Conservation (phyloP, 2,329 filamentous ascomycete genomes). For the Apiospora koreana region DNA sequence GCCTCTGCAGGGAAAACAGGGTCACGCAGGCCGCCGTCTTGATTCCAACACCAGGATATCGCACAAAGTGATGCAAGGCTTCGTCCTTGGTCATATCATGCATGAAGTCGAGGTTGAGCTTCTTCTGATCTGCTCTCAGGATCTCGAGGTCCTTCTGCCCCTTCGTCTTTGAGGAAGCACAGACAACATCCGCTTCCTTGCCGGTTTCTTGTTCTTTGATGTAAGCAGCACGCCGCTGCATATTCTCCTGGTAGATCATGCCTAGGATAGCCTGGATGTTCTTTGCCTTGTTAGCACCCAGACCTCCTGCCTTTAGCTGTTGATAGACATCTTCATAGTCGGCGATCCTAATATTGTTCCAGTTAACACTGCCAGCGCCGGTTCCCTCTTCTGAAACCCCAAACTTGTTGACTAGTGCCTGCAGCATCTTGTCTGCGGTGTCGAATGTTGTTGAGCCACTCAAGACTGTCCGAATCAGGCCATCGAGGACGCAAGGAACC, state of each 20-base stretch:
- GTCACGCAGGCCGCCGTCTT: conserved; percentile 59
- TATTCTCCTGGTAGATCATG: conserved; percentile 70
- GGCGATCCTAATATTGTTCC: conserved; percentile 67
- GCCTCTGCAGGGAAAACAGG: conserved; percentile 55
- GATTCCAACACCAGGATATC: conserved; percentile 54
- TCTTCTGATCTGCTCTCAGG: conserved; percentile 53
- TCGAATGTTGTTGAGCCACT: conserved; percentile 52
- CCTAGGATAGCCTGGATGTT: conserved; percentile 75
- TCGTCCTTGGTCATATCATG: conserved; percentile 45
- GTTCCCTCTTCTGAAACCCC: conserved; percentile 63
- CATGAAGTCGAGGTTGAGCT: conserved; percentile 59
- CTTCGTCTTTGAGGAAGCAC: conserved; percentile 38
- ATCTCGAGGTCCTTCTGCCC: conserved; percentile 59
- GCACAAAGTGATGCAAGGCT: conserved; percentile 51
- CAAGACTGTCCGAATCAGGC: conserved; percentile 52
- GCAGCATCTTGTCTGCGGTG: conserved; percentile 64
- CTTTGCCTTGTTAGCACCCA: conserved; percentile 70
- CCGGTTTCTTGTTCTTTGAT: conserved; percentile 41
- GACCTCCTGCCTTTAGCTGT: conserved; percentile 70
- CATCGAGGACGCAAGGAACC: conserved; percentile 56
- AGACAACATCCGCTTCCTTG: conserved; percentile 44
- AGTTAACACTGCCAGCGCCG: conserved; percentile 73
- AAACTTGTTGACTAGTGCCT: conserved; percentile 63
- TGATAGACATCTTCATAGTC: conserved; percentile 62
- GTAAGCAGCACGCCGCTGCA: conserved; percentile 46